Percentiles rank a stretch among this genome's conserved stretches.
Conservation (phyloP, 352 stramenopile species). For the Phytophthora tentaculata region DNA sequence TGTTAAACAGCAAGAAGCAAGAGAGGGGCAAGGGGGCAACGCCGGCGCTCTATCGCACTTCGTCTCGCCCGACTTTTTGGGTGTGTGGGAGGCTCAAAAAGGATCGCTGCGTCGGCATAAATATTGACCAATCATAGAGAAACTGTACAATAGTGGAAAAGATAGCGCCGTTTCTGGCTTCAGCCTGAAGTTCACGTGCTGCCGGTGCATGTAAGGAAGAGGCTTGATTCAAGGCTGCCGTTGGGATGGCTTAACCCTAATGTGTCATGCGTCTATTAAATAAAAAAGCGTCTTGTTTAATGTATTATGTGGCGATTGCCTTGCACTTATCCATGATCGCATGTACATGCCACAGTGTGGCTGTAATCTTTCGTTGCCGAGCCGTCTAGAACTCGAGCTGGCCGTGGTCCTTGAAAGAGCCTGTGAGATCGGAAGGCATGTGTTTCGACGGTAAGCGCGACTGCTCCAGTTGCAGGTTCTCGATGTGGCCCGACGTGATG, state of each 20-base stretch:
- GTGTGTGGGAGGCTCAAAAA: slow-evolving; percentile 22
- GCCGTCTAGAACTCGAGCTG: slow-evolving; percentile 34
- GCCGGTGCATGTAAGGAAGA: too few relatives aligned
- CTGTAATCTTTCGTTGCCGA: neutral
- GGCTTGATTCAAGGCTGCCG: too few relatives aligned
- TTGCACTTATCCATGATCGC: neutral
- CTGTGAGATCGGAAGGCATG: slow-evolving; percentile 31
- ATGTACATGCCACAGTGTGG: slow-evolving; percentile 2
- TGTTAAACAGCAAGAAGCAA: neutral
- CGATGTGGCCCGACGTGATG: slow-evolving; percentile 83
- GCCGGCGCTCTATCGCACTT: slow-evolving; percentile 12
- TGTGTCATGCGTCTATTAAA: too few relatives aligned
- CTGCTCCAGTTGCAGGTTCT: slow-evolving; percentile 75
- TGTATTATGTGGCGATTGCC: neutral
- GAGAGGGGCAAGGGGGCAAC: slow-evolving; percentile 5
- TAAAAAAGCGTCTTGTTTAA: slow-evolving; percentile 6
- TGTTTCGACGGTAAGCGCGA: slow-evolving; percentile 30
- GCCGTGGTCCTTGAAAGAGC: slow-evolving; percentile 39
- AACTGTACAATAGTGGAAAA: neutral
- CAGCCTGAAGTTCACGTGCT: neutral
- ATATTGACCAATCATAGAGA: slow-evolving; percentile 32
- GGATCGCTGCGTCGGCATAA: slow-evolving; percentile 22
- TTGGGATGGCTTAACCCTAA: too few relatives aligned
- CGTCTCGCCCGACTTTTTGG: slow-evolving; percentile 27
- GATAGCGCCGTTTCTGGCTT: slow-evolving; percentile 1